These are phyloP conservation scores for Castanea sativa DNA, from an alignment of 306 rosid genomes.

Conservation along the genomic window DNA sequence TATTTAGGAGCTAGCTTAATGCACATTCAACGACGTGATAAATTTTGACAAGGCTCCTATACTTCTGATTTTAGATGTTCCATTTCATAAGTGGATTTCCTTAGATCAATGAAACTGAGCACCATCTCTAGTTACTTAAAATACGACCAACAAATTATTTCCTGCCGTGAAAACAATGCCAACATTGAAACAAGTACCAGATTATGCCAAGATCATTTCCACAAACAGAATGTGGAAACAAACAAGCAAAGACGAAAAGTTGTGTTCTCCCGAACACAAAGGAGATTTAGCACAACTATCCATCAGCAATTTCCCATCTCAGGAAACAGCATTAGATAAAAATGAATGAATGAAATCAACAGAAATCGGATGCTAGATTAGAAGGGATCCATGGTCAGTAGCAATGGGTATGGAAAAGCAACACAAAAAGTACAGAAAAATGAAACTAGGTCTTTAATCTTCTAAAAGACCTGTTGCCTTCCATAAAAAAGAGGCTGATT, in stretches of 20 bases:
- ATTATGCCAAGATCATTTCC: not conserved
- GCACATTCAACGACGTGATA: not conserved
- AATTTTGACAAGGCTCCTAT: constrained; percentile 1
- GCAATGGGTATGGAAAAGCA: not conserved
- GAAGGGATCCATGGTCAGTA: not conserved
- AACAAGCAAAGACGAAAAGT: not conserved
- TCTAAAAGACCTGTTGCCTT: not conserved
- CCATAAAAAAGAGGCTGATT: not conserved
- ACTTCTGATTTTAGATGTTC: not conserved
- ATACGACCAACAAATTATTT: not conserved
- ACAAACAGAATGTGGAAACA: too few species aligned
- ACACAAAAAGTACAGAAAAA: too few species aligned
- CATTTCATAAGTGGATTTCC: not conserved
- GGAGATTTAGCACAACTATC: not conserved
- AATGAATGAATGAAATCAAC: not conserved
- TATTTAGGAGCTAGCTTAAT: not conserved
- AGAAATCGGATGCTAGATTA: not conserved
- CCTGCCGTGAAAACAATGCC: not conserved
- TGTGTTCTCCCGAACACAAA: not conserved
- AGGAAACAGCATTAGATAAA: not conserved
- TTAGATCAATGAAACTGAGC: not conserved
- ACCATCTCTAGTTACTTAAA: not conserved
- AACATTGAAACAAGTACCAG: not conserved
- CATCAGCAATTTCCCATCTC: not conserved
- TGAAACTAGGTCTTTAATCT: not conserved